A percentile compares a stretch with the other conserved stretches of the same genome.
These are phyloP conservation scores for Auriculariales sp. DNA, from an alignment of 768 basidiomycete species.

Conservation along the genomic window DNA sequence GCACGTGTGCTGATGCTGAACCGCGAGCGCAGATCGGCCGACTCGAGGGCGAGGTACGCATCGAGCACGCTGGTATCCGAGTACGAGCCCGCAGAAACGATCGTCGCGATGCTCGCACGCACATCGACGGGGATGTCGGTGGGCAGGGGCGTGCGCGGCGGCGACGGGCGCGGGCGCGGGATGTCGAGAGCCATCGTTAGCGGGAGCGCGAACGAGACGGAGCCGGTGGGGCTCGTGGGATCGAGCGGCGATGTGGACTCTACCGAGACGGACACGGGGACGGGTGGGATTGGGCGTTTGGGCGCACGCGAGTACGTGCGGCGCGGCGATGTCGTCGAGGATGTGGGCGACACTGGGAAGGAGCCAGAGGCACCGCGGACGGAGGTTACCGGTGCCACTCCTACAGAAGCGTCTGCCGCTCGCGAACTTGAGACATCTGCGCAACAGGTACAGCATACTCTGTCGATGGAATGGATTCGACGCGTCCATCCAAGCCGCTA, in stretches of 20 bases:
- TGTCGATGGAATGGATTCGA: constrained; percentile 2
- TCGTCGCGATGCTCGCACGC: neutral
- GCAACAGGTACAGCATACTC: no score
- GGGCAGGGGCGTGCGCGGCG: neutral
- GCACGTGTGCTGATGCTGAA: neutral
- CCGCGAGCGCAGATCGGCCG: neutral
- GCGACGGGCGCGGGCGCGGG: neutral
- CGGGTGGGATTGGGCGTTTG: neutral
- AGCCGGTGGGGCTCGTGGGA: neutral
- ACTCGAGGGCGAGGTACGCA: neutral
- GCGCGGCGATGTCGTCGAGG: neutral
- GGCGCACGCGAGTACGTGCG: neutral
- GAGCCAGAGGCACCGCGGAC: no score
- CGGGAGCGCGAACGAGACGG: neutral
- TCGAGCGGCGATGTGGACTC: neutral
- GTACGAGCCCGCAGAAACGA: neutral
- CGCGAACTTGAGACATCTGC: no score
- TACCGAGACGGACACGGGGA: neutral
- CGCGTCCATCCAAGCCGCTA: neutral
- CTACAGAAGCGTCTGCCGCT: no score
- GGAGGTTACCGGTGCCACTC: no score
- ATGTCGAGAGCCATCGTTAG: neutral
- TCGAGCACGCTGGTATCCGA: neutral
- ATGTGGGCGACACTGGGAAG: neutral
- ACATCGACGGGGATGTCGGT: constrained; percentile 1